These are phyloP conservation scores for Tetrastigma voinierianum DNA, from an alignment of 164 flowering plant genomes.

Conservation along the genomic window DNA sequence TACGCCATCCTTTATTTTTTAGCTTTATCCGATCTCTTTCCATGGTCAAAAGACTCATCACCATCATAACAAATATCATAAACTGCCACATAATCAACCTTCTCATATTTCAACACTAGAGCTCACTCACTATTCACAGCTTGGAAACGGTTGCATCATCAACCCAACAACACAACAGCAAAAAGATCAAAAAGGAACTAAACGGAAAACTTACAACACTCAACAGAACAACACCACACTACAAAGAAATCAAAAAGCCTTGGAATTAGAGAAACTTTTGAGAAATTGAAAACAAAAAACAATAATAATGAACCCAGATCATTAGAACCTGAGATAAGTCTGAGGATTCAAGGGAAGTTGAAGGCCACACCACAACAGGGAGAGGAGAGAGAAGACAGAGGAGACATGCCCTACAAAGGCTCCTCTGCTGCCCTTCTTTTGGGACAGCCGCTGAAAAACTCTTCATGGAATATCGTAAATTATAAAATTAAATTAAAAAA, in stretches of 20 bases:
- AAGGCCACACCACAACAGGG: slow-evolving; percentile 13
- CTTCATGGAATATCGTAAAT: slow-evolving; percentile 10
- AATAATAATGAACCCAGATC: slow-evolving; percentile 1
- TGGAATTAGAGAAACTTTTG: slow-evolving; percentile 9
- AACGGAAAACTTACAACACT: slow-evolving; percentile 2
- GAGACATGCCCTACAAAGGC: slow-evolving; percentile 16
- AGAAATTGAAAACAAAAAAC: slow-evolving; percentile 16
- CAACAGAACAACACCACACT: slow-evolving; percentile 11
- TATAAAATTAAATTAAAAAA: background rate
- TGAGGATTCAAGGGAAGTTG: slow-evolving; percentile 4
- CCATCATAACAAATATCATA: slow-evolving; percentile 16
- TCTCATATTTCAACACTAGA: slow-evolving; percentile 11
- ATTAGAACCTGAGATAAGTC: background rate
- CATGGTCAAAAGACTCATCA: slow-evolving; percentile 32
- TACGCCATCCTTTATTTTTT: background rate
- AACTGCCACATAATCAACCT: slow-evolving; percentile 17
- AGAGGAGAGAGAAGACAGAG: slow-evolving; percentile 23
- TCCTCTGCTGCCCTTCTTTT: slow-evolving; percentile 17
- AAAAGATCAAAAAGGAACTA: slow-evolving; percentile 7
- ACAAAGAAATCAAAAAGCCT: background rate
- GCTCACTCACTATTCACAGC: slow-evolving; percentile 20
- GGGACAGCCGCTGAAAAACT: slow-evolving; percentile 11
- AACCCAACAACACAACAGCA: background rate
- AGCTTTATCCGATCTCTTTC: slow-evolving; percentile 19
- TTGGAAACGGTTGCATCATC: slow-evolving; percentile 15